These are phyloP conservation scores for Phialemonium atrogriseum DNA, from an alignment of 2,329 filamentous ascomycete species.

Conservation along the genomic window DNA sequence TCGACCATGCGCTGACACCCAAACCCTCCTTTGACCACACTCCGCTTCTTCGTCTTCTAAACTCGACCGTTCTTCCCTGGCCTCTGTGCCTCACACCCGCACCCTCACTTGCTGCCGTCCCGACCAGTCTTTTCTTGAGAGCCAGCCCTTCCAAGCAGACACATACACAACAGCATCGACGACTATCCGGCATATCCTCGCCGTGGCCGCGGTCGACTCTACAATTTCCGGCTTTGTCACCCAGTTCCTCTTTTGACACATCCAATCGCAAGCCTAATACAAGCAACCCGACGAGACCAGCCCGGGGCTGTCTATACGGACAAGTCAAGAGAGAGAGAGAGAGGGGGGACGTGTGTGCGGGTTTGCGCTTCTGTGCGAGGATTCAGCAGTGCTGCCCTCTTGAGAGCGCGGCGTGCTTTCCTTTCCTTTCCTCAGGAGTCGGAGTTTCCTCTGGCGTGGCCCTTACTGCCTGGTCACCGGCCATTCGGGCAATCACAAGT, in stretches of 20 bases:
- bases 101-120: too few species aligned
- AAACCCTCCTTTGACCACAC: background rate
- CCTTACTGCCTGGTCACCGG: background rate
- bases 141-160: conserved; percentile 3
- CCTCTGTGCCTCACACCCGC: conserved; percentile 2
- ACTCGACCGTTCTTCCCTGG: too few species aligned
- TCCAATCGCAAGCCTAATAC: too few species aligned
- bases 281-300: too few species aligned
- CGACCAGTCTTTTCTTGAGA: background rate
- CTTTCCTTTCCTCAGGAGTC: conserved; percentile 7
- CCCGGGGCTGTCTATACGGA: too few species aligned
- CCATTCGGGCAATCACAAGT: background rate
- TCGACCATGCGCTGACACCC: conserved; percentile 3
- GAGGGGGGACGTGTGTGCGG: too few species aligned
- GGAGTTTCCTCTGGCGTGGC: background rate
- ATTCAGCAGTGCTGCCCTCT: conserved; percentile 43
- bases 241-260: too few species aligned
- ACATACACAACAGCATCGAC: conserved; percentile 2
- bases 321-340: conserved; percentile 9
- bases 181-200: too few species aligned
- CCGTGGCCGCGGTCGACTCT: too few species aligned
- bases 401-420: conserved; percentile 10
- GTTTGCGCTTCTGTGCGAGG: too few species aligned
- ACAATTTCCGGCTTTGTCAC: too few species aligned
- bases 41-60: background rate